phyloP scores from a whole-genome alignment of 228 moss, liverwort and hornwort species.

The Sphagnum fallax region DNA sequence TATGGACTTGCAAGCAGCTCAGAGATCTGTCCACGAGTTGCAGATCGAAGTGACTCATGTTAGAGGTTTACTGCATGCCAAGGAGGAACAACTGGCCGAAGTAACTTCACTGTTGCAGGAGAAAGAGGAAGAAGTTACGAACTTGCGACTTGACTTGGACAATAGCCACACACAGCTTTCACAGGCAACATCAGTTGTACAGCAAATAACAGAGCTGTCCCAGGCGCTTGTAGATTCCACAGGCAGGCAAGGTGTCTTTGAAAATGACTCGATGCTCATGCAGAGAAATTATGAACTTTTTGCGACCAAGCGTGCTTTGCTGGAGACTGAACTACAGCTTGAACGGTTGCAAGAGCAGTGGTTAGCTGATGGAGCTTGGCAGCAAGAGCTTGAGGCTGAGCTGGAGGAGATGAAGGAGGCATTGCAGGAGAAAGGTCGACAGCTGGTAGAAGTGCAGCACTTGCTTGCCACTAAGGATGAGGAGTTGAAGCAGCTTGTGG shows the following conservation, averaged over 20 bases:
- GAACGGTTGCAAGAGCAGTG: slow-evolving; percentile 24
- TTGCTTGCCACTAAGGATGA: slow-evolving; percentile 28
- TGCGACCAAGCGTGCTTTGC: slow-evolving; percentile 26
- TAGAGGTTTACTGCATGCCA: slow-evolving; percentile 17
- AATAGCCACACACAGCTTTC: slow-evolving; percentile 35
- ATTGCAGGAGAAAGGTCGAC: slow-evolving; percentile 25
- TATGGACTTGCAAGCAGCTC: slow-evolving; percentile 28
- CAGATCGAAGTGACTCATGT: slow-evolving; percentile 27
- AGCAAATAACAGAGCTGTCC: slow-evolving; percentile 41
- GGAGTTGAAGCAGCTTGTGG: slow-evolving; percentile 25
- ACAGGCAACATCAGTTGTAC: slow-evolving; percentile 29
- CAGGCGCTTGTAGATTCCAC: slow-evolving; percentile 27
- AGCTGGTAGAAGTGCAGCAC: slow-evolving; percentile 15
- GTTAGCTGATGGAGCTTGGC: slow-evolving; percentile 11
- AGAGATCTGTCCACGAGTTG: slow-evolving; percentile 16
- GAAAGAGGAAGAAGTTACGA: slow-evolving; percentile 30
- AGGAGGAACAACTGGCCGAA: slow-evolving; percentile 29
- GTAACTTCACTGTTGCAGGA: slow-evolving; percentile 22
- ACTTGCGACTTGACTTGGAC: slow-evolving; percentile 26
- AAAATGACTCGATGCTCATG: slow-evolving; percentile 32
- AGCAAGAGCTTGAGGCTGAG: slow-evolving; percentile 33
- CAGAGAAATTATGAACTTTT: slow-evolving; percentile 37
- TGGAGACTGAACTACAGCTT: slow-evolving; percentile 25
- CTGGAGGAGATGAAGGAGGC: slow-evolving; percentile 31
- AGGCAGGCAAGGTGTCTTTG: slow-evolving; percentile 10